Base-by-base conservation (phyloP, 2,329 filamentous ascomycete genomes). In the Elsinoe arachidis region DNA sequence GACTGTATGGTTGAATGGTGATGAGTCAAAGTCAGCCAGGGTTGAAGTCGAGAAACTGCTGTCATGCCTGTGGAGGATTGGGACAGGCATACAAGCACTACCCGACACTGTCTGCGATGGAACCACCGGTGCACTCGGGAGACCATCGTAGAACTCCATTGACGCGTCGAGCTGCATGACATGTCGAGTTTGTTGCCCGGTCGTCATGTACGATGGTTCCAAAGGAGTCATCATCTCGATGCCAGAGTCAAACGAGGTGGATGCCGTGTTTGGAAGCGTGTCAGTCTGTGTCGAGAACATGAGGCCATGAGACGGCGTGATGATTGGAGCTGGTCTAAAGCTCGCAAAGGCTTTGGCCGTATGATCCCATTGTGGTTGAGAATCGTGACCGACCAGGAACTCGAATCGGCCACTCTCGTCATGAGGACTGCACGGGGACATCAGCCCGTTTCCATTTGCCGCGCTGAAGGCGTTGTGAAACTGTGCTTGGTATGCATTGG, bases 201-300 rank as follows among this genome's bases (percentile, higher is more conserved):
- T n/a, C 7, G 34, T 35, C 35, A 74, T 95, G 0, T 62, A 78
- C 9, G 83, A 88, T 65, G 80, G 80, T 1, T 76, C 95, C 61
- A 79, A 92, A 0, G 91, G 84, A 63, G 79, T 87, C 55, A 79
- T 80, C 0, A 82, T 79, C 37, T 53, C n/a, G 11, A 0, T 19
- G 72, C 72, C 0, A 71, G 70, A 4, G 58, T 66, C 11, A 61
- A 70, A 56, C 56, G 58, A 6, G 63, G 33, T 38, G 2, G 49
- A 53, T n/a, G 35, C 49, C 9, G 19, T 37, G 15, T 53, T 39
- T 4, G 49, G 49, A 19, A 34, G 49, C 7, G 49, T 38, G 9
- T 53, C 9, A 34, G 33, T 9, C 34, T 53, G 49, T 15, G n/a
- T 53, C 10, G 11, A 23, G 5, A 30, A 14, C 26, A 51, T 34